These are phyloP conservation scores for Cercis canadensis DNA, from an alignment of 306 rosid genomes.

Conservation along the genomic window DNA sequence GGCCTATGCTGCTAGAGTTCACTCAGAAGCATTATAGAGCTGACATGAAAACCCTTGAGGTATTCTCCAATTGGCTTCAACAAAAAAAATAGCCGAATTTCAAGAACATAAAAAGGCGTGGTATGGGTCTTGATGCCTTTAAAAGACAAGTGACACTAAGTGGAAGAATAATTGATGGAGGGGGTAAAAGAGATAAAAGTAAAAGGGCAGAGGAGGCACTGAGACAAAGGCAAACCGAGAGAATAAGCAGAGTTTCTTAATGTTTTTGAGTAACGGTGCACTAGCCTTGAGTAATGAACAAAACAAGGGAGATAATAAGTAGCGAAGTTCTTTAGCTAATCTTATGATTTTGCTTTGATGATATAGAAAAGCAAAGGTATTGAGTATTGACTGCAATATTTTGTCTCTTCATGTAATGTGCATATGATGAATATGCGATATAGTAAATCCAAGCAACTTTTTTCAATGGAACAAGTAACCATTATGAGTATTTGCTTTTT, in stretches of 20 bases:
- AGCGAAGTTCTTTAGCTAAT: conserved; percentile 43
- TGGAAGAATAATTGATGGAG: conserved; percentile 19
- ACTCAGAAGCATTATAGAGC: conserved; percentile 93
- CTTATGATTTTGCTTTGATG: conserved; percentile 46
- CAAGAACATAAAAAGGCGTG: conserved; percentile 29
- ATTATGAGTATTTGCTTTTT: neutral
- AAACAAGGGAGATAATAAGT: conserved; percentile 45
- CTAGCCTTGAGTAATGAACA: conserved; percentile 53
- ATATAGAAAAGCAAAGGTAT: conserved; percentile 33
- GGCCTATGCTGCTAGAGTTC: conserved; percentile 86
- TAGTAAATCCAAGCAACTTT: conserved; percentile 36
- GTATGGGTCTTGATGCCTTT: conserved; percentile 30
- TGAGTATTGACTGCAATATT: conserved; percentile 20
- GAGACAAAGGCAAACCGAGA: conserved; percentile 42
- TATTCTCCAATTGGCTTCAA: conserved; percentile 73
- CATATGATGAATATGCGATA: conserved; percentile 12
- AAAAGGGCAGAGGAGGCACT: conserved; percentile 27
- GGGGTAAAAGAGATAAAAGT: conserved; percentile 2
- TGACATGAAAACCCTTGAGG: conserved; percentile 83
- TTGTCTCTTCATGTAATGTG: conserved; percentile 10
- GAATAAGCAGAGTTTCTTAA: conserved; percentile 45
- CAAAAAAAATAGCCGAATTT: conserved; percentile 47
- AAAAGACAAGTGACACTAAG: conserved; percentile 36
- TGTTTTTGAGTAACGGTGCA: conserved; percentile 32
- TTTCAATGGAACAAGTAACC: conserved; percentile 16